Evolutionary conservation across 257 asterid genomes (phyloP), one percentile per base, ranked within the genome.

Genomic region (Verbena officinalis): DNA sequence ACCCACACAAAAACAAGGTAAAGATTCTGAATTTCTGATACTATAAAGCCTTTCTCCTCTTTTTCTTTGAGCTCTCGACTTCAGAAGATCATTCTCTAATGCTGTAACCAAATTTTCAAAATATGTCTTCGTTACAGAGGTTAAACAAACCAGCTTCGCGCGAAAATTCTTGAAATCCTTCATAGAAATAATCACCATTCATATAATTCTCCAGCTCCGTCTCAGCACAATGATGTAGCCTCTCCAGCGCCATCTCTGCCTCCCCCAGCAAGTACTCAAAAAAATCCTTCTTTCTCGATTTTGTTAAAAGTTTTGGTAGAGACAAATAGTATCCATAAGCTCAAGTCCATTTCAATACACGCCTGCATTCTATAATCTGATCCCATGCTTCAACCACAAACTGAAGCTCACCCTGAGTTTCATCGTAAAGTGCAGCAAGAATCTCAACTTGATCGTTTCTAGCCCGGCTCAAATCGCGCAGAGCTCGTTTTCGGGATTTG

Each of bases 331-430:
- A 85, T 3, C 87, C 86, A 17, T 76, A 77, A 0, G 50, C 80
- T 2, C 75, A 83, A 1, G 70, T 49, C 93, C 93, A 85, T 19
- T 78, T 83, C 36, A 85, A 22, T 2, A 80, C 75, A 8, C 87
- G 62, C 69, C 86, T 65, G 33, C 89, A 83, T 45, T 83, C 85
- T 4, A 73, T 75, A 2, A 85, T 76, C 74, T 85, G 92, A 2
- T 61, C 55, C 91, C 84, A 79, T 0, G 88, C 88, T 14, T 73
- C 71, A 0, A 15, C 0, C 21, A 80, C 58, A 13, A 63, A 74
- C 48, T 19, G 9, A 21, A 75, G 1, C 4, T 60, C 31, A 5
- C 16, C 6, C 12, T 6, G 9, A 1, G 27, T 0, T 21, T 51
- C 36, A 0, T 1, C 1, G 2, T 69, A 68, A 4, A 21, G 4